phyloP scores from a whole-genome alignment of 345 rosid genomes.

The Mangifera indica region DNA sequence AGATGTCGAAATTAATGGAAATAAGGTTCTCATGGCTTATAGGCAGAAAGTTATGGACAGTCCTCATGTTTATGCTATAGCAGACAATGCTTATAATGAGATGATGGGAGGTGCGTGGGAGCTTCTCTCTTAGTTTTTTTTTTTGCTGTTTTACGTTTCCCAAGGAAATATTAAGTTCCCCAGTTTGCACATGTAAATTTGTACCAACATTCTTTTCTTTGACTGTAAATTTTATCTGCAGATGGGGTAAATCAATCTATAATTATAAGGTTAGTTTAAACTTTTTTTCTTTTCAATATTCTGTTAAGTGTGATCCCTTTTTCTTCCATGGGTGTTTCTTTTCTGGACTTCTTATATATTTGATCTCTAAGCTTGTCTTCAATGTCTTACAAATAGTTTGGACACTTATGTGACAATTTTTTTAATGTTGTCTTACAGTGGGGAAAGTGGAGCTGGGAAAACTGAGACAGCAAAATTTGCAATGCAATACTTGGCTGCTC shows the following conservation, averaged over 20 bases:
- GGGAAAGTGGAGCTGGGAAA: slow-evolving; percentile 98
- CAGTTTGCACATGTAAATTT: not conserved
- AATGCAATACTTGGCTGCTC: slow-evolving; percentile 87
- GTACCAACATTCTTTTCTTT: slow-evolving; percentile 22
- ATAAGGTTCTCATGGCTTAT: slow-evolving; percentile 52
- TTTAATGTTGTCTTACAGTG: slow-evolving; percentile 49
- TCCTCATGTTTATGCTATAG: slow-evolving; percentile 84
- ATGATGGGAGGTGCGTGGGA: slow-evolving; percentile 86
- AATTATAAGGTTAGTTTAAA: slow-evolving; percentile 75
- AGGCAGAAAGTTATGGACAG: slow-evolving; percentile 54
- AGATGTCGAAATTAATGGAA: slow-evolving; percentile 60
- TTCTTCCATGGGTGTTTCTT: slow-evolving; percentile 8
- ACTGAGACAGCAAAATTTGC: slow-evolving; percentile 94
- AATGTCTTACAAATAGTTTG: slow-evolving; percentile 1
- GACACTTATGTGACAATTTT: not conserved
- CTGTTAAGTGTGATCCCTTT: not conserved
- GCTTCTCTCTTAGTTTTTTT: not conserved
- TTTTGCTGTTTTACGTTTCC: not conserved
- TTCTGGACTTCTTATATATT: slow-evolving; percentile 13
- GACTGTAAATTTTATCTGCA: slow-evolving; percentile 37
- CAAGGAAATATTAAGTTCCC: not conserved
- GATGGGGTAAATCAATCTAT: slow-evolving; percentile 85
- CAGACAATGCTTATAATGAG: slow-evolving; percentile 76
- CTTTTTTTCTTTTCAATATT: slow-evolving; percentile 10
- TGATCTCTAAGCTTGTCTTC: not conserved